Evolutionary conservation across 371 early-diverging fungal genomes (phyloP), one percentile per base, ranked within the genome.

Genomic region (Mortierella sp.): DNA sequence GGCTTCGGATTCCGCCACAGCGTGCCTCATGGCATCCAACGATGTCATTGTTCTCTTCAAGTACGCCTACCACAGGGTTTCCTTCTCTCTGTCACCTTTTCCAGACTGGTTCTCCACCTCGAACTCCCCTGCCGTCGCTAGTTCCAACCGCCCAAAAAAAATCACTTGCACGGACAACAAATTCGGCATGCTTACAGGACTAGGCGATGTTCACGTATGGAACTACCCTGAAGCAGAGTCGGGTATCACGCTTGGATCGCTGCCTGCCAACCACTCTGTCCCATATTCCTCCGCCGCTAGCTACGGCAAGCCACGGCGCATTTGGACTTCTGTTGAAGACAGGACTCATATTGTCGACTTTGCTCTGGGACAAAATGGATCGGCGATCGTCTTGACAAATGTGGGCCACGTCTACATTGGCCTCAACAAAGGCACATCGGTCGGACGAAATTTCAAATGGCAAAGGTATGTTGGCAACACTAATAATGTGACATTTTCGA

Each of bases 201-300:
- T 80, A 28, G 92, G 92, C 9, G 92, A 93, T 59, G 87, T 93
- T 0, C 92, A 89, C 73, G 77, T 91, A 4, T 93, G 93, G 92
- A 84, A 75, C 84, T 82, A 82, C 28, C 83, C 87, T 1, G 87
- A 82, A 50, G 87, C 70, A 0, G 81, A 84, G 44, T 73, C 84
- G 16, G 64, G 48, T 19, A 79, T 82, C 40, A 86, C 86, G 1
- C 69, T 86, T 1, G 86, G 86, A 40, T 79, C 82, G 5, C 28
- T 82, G 37, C 80, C 82, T 24, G 34, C 82, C 9, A 83, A 71
- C 43, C 75, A 81, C 34, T 61, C 80, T 14, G 54, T 76, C 13
- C 74, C 77, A 2, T 83, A 69, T 53, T 61, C 80, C 8, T 75
- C 81, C 8, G 64, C 48, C 1, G 14, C 71, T 2, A 21, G 24